These are phyloP conservation scores for Sclerotinia sclerotiorum DNA, from an alignment of 2,329 filamentous ascomycete species.

Conservation along the genomic window DNA sequence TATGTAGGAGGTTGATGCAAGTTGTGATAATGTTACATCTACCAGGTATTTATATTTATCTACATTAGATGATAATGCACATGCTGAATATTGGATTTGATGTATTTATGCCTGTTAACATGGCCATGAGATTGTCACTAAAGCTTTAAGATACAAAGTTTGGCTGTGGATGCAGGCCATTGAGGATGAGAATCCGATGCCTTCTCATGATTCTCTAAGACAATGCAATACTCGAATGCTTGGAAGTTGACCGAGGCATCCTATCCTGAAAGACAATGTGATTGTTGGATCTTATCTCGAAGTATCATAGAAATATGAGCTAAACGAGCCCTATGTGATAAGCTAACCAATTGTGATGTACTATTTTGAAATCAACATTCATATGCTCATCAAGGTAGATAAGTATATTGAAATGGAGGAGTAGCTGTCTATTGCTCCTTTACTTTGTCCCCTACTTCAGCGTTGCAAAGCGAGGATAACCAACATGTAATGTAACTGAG, in stretches of 20 bases:
- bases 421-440: no score
- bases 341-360: neutral
- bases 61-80: neutral
- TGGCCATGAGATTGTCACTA: neutral
- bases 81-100: neutral
- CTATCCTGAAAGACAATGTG: no score
- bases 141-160: neutral
- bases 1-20: constrained; percentile 2
- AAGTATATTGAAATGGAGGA: no score
- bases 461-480: no score
- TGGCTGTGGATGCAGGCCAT: neutral
- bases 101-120: neutral
- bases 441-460: no score
- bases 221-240: no score
- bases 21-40: neutral
- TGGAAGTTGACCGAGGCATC: neutral
- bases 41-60: neutral
- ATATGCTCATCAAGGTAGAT: neutral
- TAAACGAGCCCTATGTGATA: neutral
- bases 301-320: neutral
- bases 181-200: neutral
- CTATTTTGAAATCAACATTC: constrained; percentile 1
- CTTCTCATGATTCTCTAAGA: neutral
- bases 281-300: neutral
- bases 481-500: no score